These are phyloP conservation scores for Calonectria fujianensis DNA, from an alignment of 2,329 filamentous ascomycete genomes.

Conservation along the genomic window DNA sequence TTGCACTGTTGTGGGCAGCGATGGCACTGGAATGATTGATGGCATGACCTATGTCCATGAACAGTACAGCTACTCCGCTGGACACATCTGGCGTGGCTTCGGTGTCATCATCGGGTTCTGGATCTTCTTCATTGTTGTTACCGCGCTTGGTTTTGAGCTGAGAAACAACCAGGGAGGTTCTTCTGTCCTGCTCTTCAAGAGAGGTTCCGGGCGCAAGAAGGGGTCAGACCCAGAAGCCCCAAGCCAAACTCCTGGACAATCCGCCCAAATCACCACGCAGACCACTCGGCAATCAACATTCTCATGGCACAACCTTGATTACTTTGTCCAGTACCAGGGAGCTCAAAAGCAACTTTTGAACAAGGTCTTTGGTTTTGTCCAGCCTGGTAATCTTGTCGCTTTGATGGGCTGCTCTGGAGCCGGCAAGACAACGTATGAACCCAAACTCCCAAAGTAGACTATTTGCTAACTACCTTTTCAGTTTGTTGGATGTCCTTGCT, in stretches of 20 bases:
- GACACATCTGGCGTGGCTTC: conserved; percentile 82
- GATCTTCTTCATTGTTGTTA: conserved; percentile 82
- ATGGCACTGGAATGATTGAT: conserved; percentile 66
- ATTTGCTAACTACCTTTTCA: conserved; percentile 9
- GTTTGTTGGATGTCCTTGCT: conserved; percentile 79
- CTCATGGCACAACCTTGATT: conserved; percentile 82
- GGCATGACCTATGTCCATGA: conserved; percentile 72
- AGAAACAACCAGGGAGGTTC: conserved; percentile 41
- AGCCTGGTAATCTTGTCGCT: conserved; percentile 87
- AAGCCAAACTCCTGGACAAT: conserved; percentile 6
- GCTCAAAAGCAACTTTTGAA: conserved; percentile 75
- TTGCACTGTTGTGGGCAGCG: conserved; percentile 68
- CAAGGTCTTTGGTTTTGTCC: conserved; percentile 83
- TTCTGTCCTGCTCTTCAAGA: conserved; percentile 42
- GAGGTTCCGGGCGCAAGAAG: conserved; percentile 38
- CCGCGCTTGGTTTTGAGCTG: conserved; percentile 78
- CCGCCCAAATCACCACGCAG: conserved; percentile 9
- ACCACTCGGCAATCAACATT: conserved; percentile 78
- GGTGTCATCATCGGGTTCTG: conserved; percentile 83
- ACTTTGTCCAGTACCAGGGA: conserved; percentile 80
- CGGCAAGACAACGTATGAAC: conserved; percentile 81
- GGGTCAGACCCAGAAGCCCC: conserved; percentile 59
- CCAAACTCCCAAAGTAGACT: background rate
- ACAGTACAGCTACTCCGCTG: conserved; percentile 70
- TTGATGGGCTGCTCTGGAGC: conserved; percentile 88